phyloP scores from a whole-genome alignment of 106 monocot species.

The Cymbidium sinense region DNA sequence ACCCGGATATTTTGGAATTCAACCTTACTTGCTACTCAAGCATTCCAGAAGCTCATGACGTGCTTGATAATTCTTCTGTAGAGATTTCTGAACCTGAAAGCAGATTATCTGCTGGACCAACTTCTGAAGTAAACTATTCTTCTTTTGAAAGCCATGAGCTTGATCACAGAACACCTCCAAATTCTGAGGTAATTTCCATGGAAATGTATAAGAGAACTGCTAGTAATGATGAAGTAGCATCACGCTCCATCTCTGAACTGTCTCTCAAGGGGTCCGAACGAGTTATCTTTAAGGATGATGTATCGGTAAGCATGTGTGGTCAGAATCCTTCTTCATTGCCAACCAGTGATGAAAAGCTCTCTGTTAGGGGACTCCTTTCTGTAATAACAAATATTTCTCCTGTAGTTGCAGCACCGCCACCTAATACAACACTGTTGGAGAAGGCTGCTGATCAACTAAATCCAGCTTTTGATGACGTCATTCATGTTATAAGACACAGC shows the following conservation, averaged over 20 bases:
- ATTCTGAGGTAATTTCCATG: too few species aligned
- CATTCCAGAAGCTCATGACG: background rate
- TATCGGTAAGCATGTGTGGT: too few species aligned
- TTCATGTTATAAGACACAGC: constrained; percentile 91
- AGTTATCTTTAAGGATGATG: constrained; percentile 54
- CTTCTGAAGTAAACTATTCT: too few species aligned
- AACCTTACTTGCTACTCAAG: constrained; percentile 8
- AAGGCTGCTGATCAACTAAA: constrained; percentile 26
- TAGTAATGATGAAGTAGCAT: constrained; percentile 7
- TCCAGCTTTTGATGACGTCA: constrained; percentile 73
- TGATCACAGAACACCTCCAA: too few species aligned
- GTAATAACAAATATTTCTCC: constrained; percentile 14
- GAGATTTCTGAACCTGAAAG: background rate
- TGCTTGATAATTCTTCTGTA: constrained; percentile 12
- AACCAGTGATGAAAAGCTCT: constrained; percentile 41
- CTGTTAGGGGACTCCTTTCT: constrained; percentile 51
- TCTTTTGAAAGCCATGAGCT: too few species aligned
- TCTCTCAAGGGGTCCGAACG: too few species aligned
- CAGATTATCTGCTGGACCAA: too few species aligned
- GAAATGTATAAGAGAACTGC: too few species aligned
- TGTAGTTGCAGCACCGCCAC: background rate
- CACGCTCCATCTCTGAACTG: constrained; percentile 17
- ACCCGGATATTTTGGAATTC: constrained; percentile 1
- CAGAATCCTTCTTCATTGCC: background rate
- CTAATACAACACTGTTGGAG: constrained; percentile 26